Base-by-base conservation (phyloP, 2,329 filamentous ascomycete species). In the Polytolypa hystricis region DNA sequence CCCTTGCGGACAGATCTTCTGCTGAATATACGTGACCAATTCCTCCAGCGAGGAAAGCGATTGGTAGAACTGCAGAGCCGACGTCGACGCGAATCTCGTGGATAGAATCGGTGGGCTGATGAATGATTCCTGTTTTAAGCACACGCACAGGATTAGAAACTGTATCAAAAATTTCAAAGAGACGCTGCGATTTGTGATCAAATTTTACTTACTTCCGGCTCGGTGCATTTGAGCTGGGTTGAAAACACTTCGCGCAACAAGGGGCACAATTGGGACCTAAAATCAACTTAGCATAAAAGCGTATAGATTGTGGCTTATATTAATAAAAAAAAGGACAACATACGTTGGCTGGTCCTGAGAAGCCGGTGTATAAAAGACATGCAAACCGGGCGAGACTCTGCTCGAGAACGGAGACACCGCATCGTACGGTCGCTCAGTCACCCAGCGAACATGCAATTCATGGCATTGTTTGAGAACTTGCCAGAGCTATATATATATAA, bases 361-460 rank as follows among this genome's bases (percentile, higher is more conserved):
- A 14, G 42, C 30, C 0, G 81, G 81, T 0, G 80, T 82, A 54
- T 79, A 86, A 49, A 82, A 82, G 17, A 86, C 66, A 64, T 95
- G 86, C 15, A 96, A 64, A 2, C 89, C 89, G 0, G 87, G 79
- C 2, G 84, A 77, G 10, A 86, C 59, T 40, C 82, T 74, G 35
- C 85, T 85, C 29, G 74, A 66, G 50, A 91, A 80, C 2, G 87
- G 87, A 26, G 78, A 69, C 30, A 79, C 64, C 1, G 72, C 65
- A 26, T 72, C 63, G 54, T 79, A 79, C 2, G 68, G 50, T 5
- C 53, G 49, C 2, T 74, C 63, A 10, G 77, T 74, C n/a, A 74
- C 70, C 84, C 86, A 94, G 54, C 81, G 75, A 40, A 95, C 64
- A 57, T 89, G 81, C 28, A 95, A 62, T 56, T 85, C 78, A 49